Evolutionary conservation across 345 rosid genomes (phyloP).

Genomic region (Mangifera indica): DNA sequence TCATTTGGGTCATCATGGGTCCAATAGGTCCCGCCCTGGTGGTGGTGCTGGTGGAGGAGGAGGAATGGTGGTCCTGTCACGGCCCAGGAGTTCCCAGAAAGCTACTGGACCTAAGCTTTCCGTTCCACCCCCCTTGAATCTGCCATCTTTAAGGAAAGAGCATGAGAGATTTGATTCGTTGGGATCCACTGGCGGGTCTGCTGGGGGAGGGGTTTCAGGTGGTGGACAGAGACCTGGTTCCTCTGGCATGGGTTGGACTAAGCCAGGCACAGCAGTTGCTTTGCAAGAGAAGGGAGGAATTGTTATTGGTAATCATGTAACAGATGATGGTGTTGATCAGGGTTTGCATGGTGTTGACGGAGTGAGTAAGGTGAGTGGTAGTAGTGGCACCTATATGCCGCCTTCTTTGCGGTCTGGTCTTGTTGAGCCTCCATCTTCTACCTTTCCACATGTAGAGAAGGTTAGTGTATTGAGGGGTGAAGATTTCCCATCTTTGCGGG

Average conservation of each 20-base stretch:
- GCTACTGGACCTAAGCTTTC: conserved; percentile 83
- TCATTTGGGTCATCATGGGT: conserved; percentile 46
- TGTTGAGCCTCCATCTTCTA: conserved; percentile 32
- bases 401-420: conserved; percentile 50
- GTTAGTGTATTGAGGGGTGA: conserved; percentile 79
- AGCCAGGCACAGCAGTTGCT: conserved; percentile 51
- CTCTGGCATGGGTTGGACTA: conserved; percentile 85
- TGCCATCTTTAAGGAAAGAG: conserved; percentile 88
- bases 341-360: conserved; percentile 40
- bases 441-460: conserved; percentile 45
- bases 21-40: conserved; percentile 44
- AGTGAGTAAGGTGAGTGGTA: conserved; percentile 34
- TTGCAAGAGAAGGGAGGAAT: conserved; percentile 58
- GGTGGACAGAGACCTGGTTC: conserved; percentile 76
- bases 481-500: conserved; percentile 90
- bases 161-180: conserved; percentile 76
- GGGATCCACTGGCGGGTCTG: conserved; percentile 57
- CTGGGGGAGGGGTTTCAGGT: conserved; percentile 69
- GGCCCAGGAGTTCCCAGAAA: conserved; percentile 93
- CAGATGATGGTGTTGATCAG: conserved; percentile 35
- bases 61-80: conserved; percentile 88
- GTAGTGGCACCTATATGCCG: conserved; percentile 43
- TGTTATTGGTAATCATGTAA: conserved; percentile 22
- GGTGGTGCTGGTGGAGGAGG: conserved; percentile 28
- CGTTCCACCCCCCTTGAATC: conserved; percentile 99